phyloP scores from a whole-genome alignment of 331 rosid species.

The Pyracantha coccinea region DNA sequence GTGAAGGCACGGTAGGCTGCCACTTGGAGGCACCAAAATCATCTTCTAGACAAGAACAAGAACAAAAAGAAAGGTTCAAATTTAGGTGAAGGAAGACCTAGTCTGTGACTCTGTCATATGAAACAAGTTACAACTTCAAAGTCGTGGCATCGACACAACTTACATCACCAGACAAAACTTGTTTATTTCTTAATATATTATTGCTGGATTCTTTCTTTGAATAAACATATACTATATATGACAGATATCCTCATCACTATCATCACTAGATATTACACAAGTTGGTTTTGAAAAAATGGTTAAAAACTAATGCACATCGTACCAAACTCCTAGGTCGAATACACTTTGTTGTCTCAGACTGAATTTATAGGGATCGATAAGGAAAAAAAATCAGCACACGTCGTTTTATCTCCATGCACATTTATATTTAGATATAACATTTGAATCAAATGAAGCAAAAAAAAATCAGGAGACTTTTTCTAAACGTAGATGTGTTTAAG shows the following conservation, averaged over 20 bases:
- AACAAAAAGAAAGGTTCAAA: neutral
- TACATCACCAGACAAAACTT: neutral
- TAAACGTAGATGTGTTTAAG: no score
- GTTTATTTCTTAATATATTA: neutral
- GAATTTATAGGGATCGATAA: neutral
- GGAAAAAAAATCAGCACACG: no score
- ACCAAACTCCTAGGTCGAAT: no score
- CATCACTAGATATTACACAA: neutral
- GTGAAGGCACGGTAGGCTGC: constrained; percentile 31
- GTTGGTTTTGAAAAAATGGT: neutral
- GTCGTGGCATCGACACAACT: neutral
- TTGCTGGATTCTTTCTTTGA: neutral
- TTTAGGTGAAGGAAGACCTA: neutral
- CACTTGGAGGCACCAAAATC: constrained; percentile 62
- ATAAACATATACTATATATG: neutral
- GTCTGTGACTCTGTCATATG: neutral
- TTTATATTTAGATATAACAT: no score
- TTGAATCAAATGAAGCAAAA: no score
- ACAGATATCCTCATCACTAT: neutral
- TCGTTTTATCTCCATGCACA: no score
- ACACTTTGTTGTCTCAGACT: no score
- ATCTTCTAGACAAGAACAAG: constrained; percentile 23
- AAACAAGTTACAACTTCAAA: neutral
- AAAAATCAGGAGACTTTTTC: no score
- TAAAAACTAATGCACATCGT: neutral